Percentiles rank a stretch among this genome's conserved stretches.
These are phyloP conservation scores for Yamadazyma nakazawae DNA, from an alignment of 805 yeast species.

Conservation along the genomic window DNA sequence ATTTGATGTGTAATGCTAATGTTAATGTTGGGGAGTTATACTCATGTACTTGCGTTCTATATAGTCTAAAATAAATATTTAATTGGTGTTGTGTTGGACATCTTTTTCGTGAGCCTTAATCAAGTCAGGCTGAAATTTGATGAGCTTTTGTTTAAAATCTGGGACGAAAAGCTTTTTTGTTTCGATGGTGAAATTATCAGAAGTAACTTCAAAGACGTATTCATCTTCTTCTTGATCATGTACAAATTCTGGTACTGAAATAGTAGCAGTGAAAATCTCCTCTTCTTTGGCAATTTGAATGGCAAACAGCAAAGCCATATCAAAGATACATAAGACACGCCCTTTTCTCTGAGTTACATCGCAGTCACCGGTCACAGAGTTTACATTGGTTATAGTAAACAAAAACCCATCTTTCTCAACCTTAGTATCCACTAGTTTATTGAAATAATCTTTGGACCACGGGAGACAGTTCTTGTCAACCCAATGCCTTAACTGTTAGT, in stretches of 20 bases:
- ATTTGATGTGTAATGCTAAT: slow-evolving; percentile 39
- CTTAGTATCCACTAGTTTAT: slow-evolving; percentile 30
- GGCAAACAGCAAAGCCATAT: slow-evolving; percentile 51
- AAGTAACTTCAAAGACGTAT: slow-evolving; percentile 47
- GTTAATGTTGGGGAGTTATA: background rate
- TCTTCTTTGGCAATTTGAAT: slow-evolving; percentile 39
- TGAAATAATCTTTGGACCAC: slow-evolving; percentile 56
- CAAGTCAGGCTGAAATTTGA: slow-evolving; percentile 61
- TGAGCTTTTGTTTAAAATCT: slow-evolving; percentile 42
- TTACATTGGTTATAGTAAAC: slow-evolving; percentile 37
- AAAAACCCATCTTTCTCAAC: slow-evolving; percentile 23
- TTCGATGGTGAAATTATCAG: slow-evolving; percentile 35
- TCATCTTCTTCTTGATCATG: slow-evolving; percentile 76
- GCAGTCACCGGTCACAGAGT: slow-evolving; percentile 62
- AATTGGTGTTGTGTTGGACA: slow-evolving; percentile 49
- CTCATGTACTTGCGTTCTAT: background rate
- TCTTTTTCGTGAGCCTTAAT: slow-evolving; percentile 59
- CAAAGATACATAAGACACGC: slow-evolving; percentile 72
- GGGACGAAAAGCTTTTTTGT: slow-evolving; percentile 54
- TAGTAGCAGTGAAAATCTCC: slow-evolving; percentile 39
- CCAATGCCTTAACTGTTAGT: slow-evolving; percentile 54
- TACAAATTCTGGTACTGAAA: slow-evolving; percentile 63
- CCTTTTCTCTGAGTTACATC: slow-evolving; percentile 85
- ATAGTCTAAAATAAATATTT: slow-evolving; percentile 5
- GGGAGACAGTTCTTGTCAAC: slow-evolving; percentile 65